These are phyloP conservation scores for Eragrostis nindensis DNA, from an alignment of 176 grass and related monocot genomes.

Conservation along the genomic window DNA sequence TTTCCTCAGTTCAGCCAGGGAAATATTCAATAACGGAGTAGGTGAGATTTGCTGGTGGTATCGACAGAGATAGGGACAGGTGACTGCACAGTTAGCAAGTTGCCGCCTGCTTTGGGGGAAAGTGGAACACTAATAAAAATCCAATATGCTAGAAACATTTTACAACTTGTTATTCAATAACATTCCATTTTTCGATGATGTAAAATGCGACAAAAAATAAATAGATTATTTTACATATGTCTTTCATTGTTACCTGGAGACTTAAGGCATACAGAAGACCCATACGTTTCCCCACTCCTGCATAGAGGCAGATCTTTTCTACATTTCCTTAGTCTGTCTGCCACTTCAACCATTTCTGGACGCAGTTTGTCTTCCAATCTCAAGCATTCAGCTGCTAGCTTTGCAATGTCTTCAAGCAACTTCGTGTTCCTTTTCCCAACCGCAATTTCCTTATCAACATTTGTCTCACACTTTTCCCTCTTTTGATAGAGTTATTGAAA, in stretches of 20 bases:
- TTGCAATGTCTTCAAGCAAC: background rate
- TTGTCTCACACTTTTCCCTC: background rate
- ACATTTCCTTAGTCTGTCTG: background rate
- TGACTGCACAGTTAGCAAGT: background rate
- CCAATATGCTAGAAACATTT: background rate
- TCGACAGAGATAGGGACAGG: background rate
- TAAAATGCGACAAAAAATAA: background rate
- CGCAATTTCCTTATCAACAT: background rate
- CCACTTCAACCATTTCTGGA: conserved; percentile 14
- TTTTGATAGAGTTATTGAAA: background rate
- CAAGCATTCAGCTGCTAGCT: conserved; percentile 4
- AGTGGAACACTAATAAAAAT: background rate
- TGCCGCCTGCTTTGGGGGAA: background rate
- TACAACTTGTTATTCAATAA: too few relatives aligned
- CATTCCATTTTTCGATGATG: too few relatives aligned
- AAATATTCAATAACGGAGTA: conserved; percentile 42
- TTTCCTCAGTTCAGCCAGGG: conserved; percentile 40
- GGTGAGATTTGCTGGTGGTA: background rate
- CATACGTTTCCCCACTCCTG: background rate
- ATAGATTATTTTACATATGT: background rate
- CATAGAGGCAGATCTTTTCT: background rate
- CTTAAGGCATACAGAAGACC: background rate
- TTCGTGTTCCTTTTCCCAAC: background rate
- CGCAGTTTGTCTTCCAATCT: background rate
- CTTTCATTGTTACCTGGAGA: conserved; percentile 9